These are phyloP conservation scores for Sporobolomyces pararoseus DNA, from an alignment of 768 basidiomycete genomes.

Conservation along the genomic window DNA sequence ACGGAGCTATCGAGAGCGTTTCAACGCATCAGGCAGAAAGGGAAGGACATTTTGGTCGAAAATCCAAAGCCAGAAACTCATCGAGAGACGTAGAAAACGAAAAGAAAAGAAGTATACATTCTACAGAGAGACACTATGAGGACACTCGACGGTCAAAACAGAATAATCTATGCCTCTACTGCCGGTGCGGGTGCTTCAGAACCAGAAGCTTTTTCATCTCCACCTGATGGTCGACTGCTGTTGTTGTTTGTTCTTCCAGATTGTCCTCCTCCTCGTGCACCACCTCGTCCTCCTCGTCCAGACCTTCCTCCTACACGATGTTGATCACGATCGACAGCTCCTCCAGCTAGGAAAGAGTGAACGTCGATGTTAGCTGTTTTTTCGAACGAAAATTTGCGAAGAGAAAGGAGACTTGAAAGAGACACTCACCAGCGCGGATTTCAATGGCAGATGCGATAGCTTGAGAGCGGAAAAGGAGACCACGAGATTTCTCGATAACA, in stretches of 20 bases:
- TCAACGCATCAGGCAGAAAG: too few species aligned
- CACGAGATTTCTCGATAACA: constrained; percentile 91
- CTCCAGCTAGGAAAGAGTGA: constrained; percentile 17
- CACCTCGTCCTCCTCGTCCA: constrained; percentile 25
- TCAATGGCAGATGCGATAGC: constrained; percentile 56
- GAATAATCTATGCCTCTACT: background rate
- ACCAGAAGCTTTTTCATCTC: background rate
- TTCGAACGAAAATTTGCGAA: background rate
- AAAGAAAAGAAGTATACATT: too few species aligned
- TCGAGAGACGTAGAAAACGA: too few species aligned
- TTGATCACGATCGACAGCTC: constrained; percentile 33
- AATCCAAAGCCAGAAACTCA: too few species aligned
- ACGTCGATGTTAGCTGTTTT: background rate
- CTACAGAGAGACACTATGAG: too few species aligned
- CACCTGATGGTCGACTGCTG: constrained; percentile 7
- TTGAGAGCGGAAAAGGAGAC: constrained; percentile 80
- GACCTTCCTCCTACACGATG: constrained; percentile 14
- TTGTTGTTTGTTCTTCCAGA: constrained; percentile 8
- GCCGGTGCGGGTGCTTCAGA: constrained; percentile 2
- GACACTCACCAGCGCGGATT: constrained; percentile 35
- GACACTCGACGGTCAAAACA: too few species aligned
- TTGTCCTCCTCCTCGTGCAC: constrained; percentile 16
- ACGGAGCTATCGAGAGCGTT: too few species aligned
- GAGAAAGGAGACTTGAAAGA: background rate
- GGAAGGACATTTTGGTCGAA: too few species aligned